phyloP scores from a whole-genome alignment of 164 flowering plant species.

The Vitis rotundifolia region DNA sequence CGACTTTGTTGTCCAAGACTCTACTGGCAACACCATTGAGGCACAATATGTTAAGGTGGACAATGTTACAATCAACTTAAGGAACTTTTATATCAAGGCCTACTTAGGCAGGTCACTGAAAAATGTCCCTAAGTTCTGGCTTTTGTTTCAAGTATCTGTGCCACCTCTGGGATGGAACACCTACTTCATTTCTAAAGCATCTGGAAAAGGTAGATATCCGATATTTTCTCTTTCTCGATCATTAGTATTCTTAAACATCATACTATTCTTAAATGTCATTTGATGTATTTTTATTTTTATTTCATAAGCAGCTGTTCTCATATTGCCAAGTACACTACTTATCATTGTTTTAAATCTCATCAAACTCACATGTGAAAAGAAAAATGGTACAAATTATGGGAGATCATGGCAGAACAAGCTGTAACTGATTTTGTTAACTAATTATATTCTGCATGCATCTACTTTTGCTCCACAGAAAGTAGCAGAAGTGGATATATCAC shows the following conservation, averaged over 20 bases:
- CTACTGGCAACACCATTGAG: slow-evolving; percentile 47
- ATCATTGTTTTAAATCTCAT: background rate
- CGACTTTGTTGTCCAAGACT: slow-evolving; percentile 64
- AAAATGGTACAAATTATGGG: background rate
- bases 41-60: slow-evolving; percentile 64
- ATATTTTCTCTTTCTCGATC: background rate
- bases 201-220: slow-evolving; percentile 35
- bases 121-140: slow-evolving; percentile 67
- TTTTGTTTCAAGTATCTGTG: slow-evolving; percentile 66
- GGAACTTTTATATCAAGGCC: slow-evolving; percentile 62
- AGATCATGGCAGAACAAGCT: too few relatives aligned
- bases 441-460: background rate
- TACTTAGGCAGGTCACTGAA: slow-evolving; percentile 52
- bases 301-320: background rate
- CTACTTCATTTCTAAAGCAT: slow-evolving; percentile 60
- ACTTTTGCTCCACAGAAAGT: slow-evolving; percentile 26
- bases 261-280: background rate
- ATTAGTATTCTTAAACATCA: background rate
- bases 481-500: slow-evolving; percentile 20
- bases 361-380: background rate
- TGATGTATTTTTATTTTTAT: background rate
- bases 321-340: background rate
- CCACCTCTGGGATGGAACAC: slow-evolving; percentile 91
- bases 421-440: background rate
- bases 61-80: slow-evolving; percentile 59